Base-by-base conservation (phyloP, 148 eudicot species). In the Vaccinium macrocarpon region DNA sequence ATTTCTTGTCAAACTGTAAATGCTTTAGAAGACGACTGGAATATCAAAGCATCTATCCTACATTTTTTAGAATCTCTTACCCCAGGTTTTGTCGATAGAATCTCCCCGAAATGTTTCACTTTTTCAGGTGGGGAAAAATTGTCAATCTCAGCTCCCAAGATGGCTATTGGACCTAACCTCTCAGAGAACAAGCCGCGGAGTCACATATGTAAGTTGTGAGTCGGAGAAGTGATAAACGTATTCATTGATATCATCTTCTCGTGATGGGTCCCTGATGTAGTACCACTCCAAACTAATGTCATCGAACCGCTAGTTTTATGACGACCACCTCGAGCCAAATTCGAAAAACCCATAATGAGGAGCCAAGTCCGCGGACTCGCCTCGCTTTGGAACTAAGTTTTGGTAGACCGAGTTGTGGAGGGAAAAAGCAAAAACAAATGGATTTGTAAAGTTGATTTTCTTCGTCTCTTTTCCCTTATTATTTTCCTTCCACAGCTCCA, bases 141-240 rank as follows among this genome's bases (percentile, higher is more conserved):
- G 81, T 92, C 94, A 61, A 71, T 64, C 82, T 92, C 93, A 49
- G 93, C 93, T 32, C 92, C 94, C 70, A 91, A 59, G 56, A 92
- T 80, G 11, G 93, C 83, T 53, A 88, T 74, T 51, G 95, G 92
- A 55, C 64, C 90, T 92, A 8, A 89, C 86, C 74, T 84, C 95
- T 92, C n/a, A n/a, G 88, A 82, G 11, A 75, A 72, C 61, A 72
- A 49, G 68, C 73, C 5, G 32, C 6, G 2, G 0, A 57, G 62
- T 49, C 10, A 50, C 25, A 21, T 5, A 4, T 23, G 6, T 8
- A 76, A 13, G 57, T 52, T 71, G 13, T 46, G 35, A n/a, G 46
- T 46, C n/a, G 1, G 8, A 59, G 66, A 83, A 79, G 70, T 50
- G 61, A 2, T 57, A 74, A 68, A 72, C 15, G 35, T 73, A 92